Percentiles rank a stretch among this genome's conserved stretches.
Evolutionary conservation across 2,329 filamentous ascomycete species (phyloP).

Genomic region (Colletotrichum kahawae): DNA sequence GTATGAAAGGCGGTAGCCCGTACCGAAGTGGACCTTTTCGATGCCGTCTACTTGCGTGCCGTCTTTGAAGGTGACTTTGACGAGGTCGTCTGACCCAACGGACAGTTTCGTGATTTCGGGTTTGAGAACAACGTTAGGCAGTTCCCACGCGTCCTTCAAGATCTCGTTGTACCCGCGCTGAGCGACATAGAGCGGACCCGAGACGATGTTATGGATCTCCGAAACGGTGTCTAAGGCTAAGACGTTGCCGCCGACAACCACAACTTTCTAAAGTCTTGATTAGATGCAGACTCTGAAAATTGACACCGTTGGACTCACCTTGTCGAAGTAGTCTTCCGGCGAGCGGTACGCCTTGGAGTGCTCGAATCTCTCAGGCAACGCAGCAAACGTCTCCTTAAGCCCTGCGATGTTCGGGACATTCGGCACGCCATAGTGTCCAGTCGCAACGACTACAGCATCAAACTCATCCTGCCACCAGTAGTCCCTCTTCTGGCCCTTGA

Average conservation of each 20-base stretch:
- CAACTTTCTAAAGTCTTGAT: slow-evolving; percentile 43
- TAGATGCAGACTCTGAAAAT: neutral
- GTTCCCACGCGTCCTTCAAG: slow-evolving; percentile 58
- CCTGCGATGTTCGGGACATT: slow-evolving; percentile 45
- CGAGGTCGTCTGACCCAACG: slow-evolving; percentile 37
- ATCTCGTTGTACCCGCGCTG: slow-evolving; percentile 46
- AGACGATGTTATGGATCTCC: slow-evolving; percentile 50
- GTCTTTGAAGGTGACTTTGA: slow-evolving; percentile 49
- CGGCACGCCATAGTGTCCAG: slow-evolving; percentile 44
- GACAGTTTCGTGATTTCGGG: slow-evolving; percentile 47
- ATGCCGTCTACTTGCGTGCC: slow-evolving; percentile 52
- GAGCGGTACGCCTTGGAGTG: slow-evolving; percentile 45
- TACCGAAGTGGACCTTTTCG: slow-evolving; percentile 64
- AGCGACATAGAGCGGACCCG: slow-evolving; percentile 54
- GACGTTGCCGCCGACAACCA: slow-evolving; percentile 63
- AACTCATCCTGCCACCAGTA: slow-evolving; percentile 44
- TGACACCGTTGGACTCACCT: slow-evolving; percentile 22
- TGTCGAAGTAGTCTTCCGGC: slow-evolving; percentile 26
- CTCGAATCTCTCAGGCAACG: slow-evolving; percentile 39
- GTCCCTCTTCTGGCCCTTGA: slow-evolving; percentile 41
- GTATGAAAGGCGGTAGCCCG: slow-evolving; percentile 62
- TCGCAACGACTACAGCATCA: slow-evolving; percentile 46
- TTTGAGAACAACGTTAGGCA: slow-evolving; percentile 50
- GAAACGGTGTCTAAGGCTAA: slow-evolving; percentile 62
- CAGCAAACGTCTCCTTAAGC: slow-evolving; percentile 39